Base-by-base conservation (phyloP, 306 rosid species). In the Hippophae rhamnoides region DNA sequence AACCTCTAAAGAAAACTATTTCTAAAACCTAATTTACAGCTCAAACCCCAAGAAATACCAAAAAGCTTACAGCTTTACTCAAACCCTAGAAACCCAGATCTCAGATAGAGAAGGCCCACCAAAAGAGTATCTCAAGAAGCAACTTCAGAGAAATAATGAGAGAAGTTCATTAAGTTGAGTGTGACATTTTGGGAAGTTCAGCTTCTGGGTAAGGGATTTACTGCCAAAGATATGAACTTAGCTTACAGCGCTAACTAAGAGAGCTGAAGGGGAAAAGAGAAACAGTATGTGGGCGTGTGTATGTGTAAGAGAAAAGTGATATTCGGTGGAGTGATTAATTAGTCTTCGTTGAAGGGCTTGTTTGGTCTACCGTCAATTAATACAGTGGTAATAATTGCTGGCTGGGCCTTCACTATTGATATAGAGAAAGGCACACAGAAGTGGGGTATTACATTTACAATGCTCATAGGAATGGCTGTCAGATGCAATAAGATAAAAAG, bases 31-130 rank as follows among this genome's bases (percentile, higher is more conserved):
- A 67, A 57, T 47, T 47, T 11, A 13, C 51, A 56, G 53, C 58
- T 49, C 68, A 69, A 65, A 66, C 66, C 43, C 49, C 49, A 11
- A 12, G 61, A 13, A 47, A 13, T n/a, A 18, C n/a, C 26, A 40
- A 60, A 45, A 57, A 18, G 40, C 13, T 6, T 40, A 73, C 38
- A 54, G 58, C 74, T 38, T 11, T 60, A 47, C 58, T 7, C 47
- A 65, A 70, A 75, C 78, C 86, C 90, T 81, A 75, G 74, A 60
- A 44, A 3, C 56, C 64, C 84, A 73, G 84, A 82, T 82, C 87
- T 73, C 74, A 64, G 42, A 74, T 23, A 50, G 41, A 52, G 56
- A 66, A 57, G 10, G 40, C 50, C 3, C 5, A 44, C 41, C 31
- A 52, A 49, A 60, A 56, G 61, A 25, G 18, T 13, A 63, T 62